phyloP scores from a whole-genome alignment of 192 early-diverging fungal genomes.

The Jimgerdemannia lactiflua region DNA sequence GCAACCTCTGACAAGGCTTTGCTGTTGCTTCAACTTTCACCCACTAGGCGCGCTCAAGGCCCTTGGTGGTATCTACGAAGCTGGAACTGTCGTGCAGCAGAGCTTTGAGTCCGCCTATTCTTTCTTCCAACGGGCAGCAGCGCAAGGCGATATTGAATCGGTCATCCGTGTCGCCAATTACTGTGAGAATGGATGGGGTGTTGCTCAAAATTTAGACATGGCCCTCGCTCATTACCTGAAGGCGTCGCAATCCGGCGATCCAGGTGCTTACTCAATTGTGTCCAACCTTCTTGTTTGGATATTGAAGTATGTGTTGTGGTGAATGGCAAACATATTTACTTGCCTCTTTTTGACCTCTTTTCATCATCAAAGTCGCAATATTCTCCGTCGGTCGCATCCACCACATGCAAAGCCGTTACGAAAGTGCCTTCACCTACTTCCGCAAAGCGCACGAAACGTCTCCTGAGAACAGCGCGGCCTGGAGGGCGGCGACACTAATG shows the following conservation, averaged over 20 bases:
- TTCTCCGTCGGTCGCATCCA: slow-evolving; percentile 28
- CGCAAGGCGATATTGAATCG: slow-evolving; percentile 28
- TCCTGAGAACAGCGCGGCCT: slow-evolving; percentile 3
- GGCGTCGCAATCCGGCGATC: slow-evolving; percentile 21
- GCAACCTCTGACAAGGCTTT: background rate
- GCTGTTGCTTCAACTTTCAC: background rate
- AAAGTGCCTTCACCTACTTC: slow-evolving; percentile 24
- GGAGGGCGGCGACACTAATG: slow-evolving; percentile 23
- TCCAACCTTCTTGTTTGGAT: background rate
- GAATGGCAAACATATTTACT: background rate
- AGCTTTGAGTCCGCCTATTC: slow-evolving; percentile 26
- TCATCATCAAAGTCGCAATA: slow-evolving; percentile 11
- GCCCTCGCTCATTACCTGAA: slow-evolving; percentile 22
- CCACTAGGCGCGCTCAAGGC: slow-evolving; percentile 4
- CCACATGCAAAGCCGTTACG: slow-evolving; percentile 21
- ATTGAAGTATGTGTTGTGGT: slow-evolving; percentile 13
- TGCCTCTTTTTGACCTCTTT: background rate
- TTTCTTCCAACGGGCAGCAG: slow-evolving; percentile 31
- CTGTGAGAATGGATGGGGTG: slow-evolving; percentile 39
- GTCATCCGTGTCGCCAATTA: slow-evolving; percentile 27
- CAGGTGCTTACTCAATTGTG: background rate
- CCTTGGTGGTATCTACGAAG: slow-evolving; percentile 33
- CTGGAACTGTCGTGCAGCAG: slow-evolving; percentile 22
- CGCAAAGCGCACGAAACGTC: slow-evolving; percentile 14
- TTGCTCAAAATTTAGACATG: slow-evolving; percentile 20